Base-by-base conservation (phyloP, 768 basidiomycete species). In the Fistulinella prunicolor region DNA sequence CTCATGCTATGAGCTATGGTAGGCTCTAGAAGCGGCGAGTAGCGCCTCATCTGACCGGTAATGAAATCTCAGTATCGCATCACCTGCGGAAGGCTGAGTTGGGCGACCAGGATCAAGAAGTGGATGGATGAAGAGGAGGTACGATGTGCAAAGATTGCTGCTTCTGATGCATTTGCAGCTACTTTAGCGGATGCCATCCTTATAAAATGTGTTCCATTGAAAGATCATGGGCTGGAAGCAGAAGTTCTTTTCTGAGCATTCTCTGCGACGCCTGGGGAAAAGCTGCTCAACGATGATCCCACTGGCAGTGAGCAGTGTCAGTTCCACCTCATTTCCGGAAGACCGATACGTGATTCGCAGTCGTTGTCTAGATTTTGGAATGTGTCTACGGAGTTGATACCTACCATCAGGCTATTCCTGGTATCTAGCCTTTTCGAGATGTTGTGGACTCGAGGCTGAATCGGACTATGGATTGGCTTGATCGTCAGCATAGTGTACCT, bases 271-370 rank as follows among this genome's bases (percentile, higher is more conserved):
- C 65, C 69, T 6, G 84, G 80, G 79, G 84, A 73, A 9, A 66
- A 71, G 44, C 54, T 86, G 16, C 86, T 86, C 71, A 84, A 83
- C 55, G 70, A 72, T 38, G 82, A 85, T 58, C 67, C 69, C 1
- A 50, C 67, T 71, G 50, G n/a, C n/a, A n/a, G n/a, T n/a, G n/a
- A n/a, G n/a, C n/a, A 41, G 68, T 63, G 16, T 34, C 3, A 0
- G 19, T 14, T 21, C 34, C n/a, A 13, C 22, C 14, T 24, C 26
- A 8, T 10, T 26, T 17, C 23, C 3, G 9, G 20, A 20, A n/a
- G n/a, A 34, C 29, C 24, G 8, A 28, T 19, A 22, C 21, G 24
- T 14, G 29, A 7, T 43, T n/a, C 19, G 72, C 75, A 47, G 74
- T 80, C 39, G 35, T 52, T 8, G 52, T 83, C 3, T 44, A 58